phyloP scores from a whole-genome alignment of 768 basidiomycete genomes.

The Tephrocybe rancida region DNA sequence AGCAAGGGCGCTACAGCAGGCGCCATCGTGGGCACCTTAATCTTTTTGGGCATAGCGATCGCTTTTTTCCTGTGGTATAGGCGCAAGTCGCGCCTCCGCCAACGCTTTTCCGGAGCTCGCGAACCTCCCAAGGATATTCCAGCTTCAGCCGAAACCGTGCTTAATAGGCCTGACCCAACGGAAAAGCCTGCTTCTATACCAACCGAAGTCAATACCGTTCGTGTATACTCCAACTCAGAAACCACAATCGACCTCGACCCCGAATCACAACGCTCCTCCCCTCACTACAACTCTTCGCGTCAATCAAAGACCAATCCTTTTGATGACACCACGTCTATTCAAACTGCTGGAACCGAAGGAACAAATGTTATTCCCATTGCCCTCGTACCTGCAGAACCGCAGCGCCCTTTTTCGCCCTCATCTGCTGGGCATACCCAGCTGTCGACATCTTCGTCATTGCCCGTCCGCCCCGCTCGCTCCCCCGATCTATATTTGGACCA shows the following conservation, averaged over 20 bases:
- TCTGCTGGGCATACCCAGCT: constrained; percentile 29
- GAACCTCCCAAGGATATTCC: constrained; percentile 63
- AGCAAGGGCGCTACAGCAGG: constrained; percentile 77
- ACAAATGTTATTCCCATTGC: constrained; percentile 91
- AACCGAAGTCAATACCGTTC: constrained; percentile 41
- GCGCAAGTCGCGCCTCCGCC: constrained; percentile 49
- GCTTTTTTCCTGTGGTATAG: constrained; percentile 66
- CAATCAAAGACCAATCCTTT: constrained; percentile 67
- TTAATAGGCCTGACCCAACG: constrained; percentile 80
- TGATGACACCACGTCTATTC: constrained; percentile 76
- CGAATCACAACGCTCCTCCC: constrained; percentile 39
- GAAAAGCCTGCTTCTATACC: constrained; percentile 52
- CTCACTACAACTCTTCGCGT: constrained; percentile 28
- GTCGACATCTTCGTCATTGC: constrained; percentile 43
- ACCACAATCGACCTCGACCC: constrained; percentile 66
- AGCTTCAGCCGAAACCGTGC: constrained; percentile 75
- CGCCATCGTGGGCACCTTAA: constrained; percentile 64
- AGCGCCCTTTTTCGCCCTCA: constrained; percentile 28
- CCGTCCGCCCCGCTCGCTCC: constrained; percentile 57
- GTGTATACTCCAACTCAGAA: constrained; percentile 49
- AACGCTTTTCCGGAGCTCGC: constrained; percentile 27
- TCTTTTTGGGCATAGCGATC: constrained; percentile 57
- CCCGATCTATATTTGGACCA: constrained; percentile 66
- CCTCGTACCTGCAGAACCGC: constrained; percentile 64
- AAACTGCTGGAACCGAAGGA: constrained; percentile 77